Evolutionary conservation across 208 protist species (phyloP).

Genomic region (Leishmania guyanensis): DNA sequence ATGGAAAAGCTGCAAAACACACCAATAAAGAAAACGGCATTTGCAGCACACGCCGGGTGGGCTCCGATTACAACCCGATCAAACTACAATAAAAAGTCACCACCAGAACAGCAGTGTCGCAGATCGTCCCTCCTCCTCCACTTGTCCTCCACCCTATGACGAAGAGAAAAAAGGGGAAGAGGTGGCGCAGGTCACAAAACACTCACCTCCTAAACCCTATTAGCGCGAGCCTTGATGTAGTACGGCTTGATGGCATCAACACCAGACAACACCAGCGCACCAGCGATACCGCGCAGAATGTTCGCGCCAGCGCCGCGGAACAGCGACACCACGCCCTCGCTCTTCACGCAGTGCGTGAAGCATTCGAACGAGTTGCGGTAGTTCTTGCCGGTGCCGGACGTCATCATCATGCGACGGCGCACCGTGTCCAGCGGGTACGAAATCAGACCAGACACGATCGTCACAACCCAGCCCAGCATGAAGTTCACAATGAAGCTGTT

Average conservation of each 20-base stretch:
- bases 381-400: conserved; percentile 64
- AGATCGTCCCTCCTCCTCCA: background rate
- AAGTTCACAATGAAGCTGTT: conserved; percentile 78
- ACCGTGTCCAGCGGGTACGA: conserved; percentile 98
- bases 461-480: conserved; percentile 73
- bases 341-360: conserved; percentile 61
- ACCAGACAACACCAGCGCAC: conserved; percentile 76
- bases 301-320: conserved; percentile 77
- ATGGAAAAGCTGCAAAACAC: background rate
- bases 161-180: background rate
- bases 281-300: conserved; percentile 81
- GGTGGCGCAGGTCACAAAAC: no score
- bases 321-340: conserved; percentile 54
- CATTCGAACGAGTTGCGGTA: conserved; percentile 81
- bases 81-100: background rate
- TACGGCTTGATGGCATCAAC: conserved; percentile 86
- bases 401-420: conserved; percentile 97
- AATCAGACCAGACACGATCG: conserved; percentile 67
- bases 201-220: conserved; percentile 26
- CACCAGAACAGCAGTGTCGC: background rate
- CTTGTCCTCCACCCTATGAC: background rate
- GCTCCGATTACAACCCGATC: background rate
- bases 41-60: background rate
- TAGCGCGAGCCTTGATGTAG: conserved; percentile 63
- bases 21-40: background rate